These are phyloP conservation scores for Penicillium taxi DNA, from an alignment of 495 filamentous ascomycete species.

Conservation along the genomic window DNA sequence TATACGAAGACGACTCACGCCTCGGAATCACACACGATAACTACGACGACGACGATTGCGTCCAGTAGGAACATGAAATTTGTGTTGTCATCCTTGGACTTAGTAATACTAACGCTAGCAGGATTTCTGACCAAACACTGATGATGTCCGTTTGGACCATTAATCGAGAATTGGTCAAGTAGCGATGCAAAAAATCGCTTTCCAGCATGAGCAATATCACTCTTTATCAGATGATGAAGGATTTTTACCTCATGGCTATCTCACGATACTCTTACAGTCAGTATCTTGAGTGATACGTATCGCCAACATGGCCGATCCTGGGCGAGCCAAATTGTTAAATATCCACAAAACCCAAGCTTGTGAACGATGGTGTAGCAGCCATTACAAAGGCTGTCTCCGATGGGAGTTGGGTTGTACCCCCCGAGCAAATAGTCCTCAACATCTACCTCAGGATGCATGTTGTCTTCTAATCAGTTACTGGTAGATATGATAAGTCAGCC, in stretches of 20 bases:
- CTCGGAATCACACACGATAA: too few relatives aligned
- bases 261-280: constrained; percentile 12
- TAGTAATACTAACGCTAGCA: constrained; percentile 20
- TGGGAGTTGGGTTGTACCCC: constrained; percentile 73
- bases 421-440: constrained; percentile 38
- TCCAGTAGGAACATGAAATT: constrained; percentile 21
- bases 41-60: too few relatives aligned
- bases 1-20: too few relatives aligned
- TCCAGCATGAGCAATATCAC: constrained; percentile 9
- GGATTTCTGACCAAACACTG: constrained; percentile 23
- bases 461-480: constrained; percentile 9
- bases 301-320: constrained; percentile 16
- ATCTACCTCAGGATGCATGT: constrained; percentile 15
- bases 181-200: constrained; percentile 16
- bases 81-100: constrained; percentile 19
- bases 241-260: constrained; percentile 12
- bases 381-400: constrained; percentile 77
- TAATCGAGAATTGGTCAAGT: constrained; percentile 18
- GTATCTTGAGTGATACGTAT: constrained; percentile 18
- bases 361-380: constrained; percentile 77
- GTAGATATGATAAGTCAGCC: constrained; percentile 9
- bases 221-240: constrained; percentile 10
- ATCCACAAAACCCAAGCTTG: constrained; percentile 82
- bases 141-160: constrained; percentile 25
- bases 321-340: constrained; percentile 75